Evolutionary conservation across 352 stramenopile genomes (phyloP).

Genomic region (Salisapilia sapeloensis): DNA sequence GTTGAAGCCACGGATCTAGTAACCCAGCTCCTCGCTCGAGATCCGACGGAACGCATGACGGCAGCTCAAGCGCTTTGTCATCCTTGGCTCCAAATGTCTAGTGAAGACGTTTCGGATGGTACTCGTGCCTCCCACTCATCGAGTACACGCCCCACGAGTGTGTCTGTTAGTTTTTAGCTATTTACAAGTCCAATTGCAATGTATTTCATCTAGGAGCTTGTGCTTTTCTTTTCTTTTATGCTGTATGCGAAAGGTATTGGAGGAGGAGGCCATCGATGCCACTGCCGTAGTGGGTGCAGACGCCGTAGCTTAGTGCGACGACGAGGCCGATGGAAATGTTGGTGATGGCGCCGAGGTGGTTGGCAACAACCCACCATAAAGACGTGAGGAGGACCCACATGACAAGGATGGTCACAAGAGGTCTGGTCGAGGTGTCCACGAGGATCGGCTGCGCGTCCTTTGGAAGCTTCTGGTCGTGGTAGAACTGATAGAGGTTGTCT

Average conservation of each 20-base stretch:
- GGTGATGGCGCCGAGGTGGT: too few relatives aligned
- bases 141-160: too few relatives aligned
- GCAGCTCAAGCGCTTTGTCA: constrained; percentile 66
- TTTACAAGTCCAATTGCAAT: too few relatives aligned
- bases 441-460: constrained; percentile 19
- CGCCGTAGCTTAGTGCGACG: constrained; percentile 12
- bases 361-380: constrained; percentile 1
- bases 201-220: too few relatives aligned
- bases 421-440: not conserved
- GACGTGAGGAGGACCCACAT: too few relatives aligned
- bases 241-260: constrained; percentile 3
- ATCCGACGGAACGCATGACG: constrained; percentile 55
- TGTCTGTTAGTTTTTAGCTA: too few relatives aligned
- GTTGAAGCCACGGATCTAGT: constrained; percentile 51
- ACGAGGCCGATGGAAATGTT: constrained; percentile 7
- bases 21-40: constrained; percentile 33
- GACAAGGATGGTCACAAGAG: too few relatives aligned
- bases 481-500: constrained; percentile 35
- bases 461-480: constrained; percentile 37
- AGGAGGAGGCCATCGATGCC: constrained; percentile 37
- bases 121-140: too few relatives aligned
- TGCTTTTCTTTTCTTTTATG: too few relatives aligned
- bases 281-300: constrained; percentile 13
- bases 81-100: constrained; percentile 79
- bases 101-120: too few relatives aligned